These are phyloP conservation scores for Penstemon newberryi DNA, from an alignment of 257 asterid genomes.

Conservation along the genomic window DNA sequence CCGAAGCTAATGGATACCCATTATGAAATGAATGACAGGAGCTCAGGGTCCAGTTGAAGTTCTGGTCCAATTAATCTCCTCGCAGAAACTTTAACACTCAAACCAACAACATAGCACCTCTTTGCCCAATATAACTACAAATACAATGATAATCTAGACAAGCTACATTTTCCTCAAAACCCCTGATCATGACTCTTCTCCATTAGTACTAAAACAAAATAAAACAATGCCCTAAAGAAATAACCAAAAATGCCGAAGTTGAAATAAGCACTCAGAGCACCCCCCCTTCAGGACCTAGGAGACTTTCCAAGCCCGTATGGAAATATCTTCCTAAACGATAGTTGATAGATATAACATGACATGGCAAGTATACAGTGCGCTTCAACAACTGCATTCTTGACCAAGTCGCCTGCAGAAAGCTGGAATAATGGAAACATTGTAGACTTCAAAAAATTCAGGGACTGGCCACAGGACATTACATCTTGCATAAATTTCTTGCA, in stretches of 20 bases:
- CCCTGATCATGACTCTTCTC: conserved; percentile 15
- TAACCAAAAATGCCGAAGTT: conserved; percentile 8
- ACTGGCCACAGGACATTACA: conserved; percentile 57
- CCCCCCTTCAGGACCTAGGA: conserved; percentile 20
- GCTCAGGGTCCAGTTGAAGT: conserved; percentile 46
- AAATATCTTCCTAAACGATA: conserved; percentile 25
- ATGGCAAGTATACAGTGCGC: conserved; percentile 44
- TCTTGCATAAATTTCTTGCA: conserved; percentile 92
- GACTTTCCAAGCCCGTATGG: conserved; percentile 22
- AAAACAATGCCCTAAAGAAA: conserved; percentile 9
- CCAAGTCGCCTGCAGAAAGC: conserved; percentile 47
- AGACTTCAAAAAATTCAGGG: conserved; percentile 50
- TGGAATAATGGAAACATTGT: conserved; percentile 54
- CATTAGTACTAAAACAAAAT: not conserved
- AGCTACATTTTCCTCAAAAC: conserved; percentile 24
- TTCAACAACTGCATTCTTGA: conserved; percentile 51
- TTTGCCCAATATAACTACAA: not conserved
- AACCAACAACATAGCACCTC: conserved; percentile 33
- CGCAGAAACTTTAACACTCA: conserved; percentile 42
- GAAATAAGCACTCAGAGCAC: conserved; percentile 13
- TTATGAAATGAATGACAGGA: conserved; percentile 64
- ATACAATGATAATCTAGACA: not conserved
- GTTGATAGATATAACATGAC: conserved; percentile 37
- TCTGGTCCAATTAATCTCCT: conserved; percentile 49
- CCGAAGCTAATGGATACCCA: conserved; percentile 55